Conservation (phyloP, 169 alveolate species). For the Plasmodium gonderi region DNA sequence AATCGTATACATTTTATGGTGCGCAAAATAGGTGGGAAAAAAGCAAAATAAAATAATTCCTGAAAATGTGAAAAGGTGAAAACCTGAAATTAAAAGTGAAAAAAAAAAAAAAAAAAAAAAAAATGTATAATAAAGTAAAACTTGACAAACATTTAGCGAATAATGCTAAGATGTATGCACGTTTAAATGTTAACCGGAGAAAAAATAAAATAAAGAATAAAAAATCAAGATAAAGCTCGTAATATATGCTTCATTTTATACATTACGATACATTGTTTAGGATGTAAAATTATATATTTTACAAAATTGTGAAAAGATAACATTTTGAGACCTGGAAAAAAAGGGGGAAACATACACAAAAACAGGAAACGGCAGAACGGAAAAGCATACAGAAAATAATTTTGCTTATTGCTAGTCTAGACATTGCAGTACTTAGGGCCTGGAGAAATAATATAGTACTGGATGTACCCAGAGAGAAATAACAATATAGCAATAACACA, state of each 20-base stretch:
- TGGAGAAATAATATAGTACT: too few species aligned
- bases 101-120: neutral
- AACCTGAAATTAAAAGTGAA: too few species aligned
- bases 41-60: neutral
- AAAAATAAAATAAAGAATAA: neutral
- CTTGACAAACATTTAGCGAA: neutral
- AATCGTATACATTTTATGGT: neutral
- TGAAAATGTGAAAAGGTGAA: neutral
- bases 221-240: neutral
- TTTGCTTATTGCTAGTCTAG: too few species aligned
- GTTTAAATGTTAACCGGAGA: neutral
- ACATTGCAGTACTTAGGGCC: too few species aligned
- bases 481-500: too few species aligned
- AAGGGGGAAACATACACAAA: neutral
- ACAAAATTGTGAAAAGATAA: slow-evolving; percentile 10
- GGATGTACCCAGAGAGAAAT: too few species aligned
- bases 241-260: neutral
- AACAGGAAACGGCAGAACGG: neutral
- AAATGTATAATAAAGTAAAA: neutral
- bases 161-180: slow-evolving; percentile 1
- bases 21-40: neutral
- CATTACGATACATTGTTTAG: neutral
- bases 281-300: slow-evolving; percentile 2
- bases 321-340: slow-evolving; percentile 1
- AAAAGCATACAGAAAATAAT: neutral